These are phyloP conservation scores for Hamamelis virginiana DNA, from an alignment of 164 flowering plant species.

Conservation along the genomic window DNA sequence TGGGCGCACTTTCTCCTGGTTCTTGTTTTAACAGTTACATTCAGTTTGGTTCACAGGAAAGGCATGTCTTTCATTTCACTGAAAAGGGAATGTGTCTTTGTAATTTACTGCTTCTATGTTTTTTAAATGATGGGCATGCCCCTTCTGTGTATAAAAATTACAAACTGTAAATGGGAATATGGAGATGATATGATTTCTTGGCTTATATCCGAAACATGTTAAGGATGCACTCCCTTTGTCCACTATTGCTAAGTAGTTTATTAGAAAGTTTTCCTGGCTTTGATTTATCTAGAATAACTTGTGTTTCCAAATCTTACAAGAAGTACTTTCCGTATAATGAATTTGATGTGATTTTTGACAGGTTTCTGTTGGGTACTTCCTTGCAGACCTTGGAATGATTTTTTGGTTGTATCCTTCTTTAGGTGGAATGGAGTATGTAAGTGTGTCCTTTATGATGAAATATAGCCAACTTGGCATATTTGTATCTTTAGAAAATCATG, in stretches of 20 bases:
- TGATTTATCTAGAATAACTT: neutral
- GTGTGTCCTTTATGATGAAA: conserved; percentile 22
- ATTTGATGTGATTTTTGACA: conserved; percentile 32
- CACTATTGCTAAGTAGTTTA: neutral
- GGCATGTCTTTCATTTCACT: too few species aligned
- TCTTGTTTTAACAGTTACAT: too few species aligned
- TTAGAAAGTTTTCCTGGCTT: too few species aligned
- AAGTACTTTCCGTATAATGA: neutral
- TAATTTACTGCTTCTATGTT: too few species aligned
- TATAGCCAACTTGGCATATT: neutral
- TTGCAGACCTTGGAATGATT: conserved; percentile 85
- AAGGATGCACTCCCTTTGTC: neutral
- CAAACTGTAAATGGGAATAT: too few species aligned
- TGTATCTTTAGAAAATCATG: neutral
- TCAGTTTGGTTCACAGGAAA: too few species aligned
- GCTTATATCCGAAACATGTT: neutral
- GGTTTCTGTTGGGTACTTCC: conserved; percentile 94
- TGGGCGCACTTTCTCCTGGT: too few species aligned
- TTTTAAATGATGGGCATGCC: too few species aligned
- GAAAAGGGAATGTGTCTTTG: too few species aligned
- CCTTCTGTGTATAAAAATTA: too few species aligned
- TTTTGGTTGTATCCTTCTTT: conserved; percentile 88
- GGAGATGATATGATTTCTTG: neutral
- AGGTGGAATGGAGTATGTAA: conserved; percentile 95
- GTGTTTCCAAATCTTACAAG: neutral